These are phyloP conservation scores for Jimgerdemannia lactiflua DNA, from an alignment of 192 early-diverging fungal genomes.

Conservation along the genomic window DNA sequence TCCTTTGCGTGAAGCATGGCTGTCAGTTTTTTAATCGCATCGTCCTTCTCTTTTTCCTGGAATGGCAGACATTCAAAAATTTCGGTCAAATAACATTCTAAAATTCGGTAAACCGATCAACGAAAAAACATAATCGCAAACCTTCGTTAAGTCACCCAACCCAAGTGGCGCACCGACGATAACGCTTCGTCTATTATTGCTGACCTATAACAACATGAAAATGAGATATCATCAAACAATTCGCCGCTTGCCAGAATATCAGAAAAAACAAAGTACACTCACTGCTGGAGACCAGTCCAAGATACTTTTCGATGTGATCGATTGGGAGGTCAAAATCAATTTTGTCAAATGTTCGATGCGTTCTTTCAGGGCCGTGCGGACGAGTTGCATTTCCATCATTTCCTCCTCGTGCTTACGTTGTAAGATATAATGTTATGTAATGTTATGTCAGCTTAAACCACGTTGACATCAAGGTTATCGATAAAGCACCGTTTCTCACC, in stretches of 20 bases:
- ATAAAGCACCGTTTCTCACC: conserved; percentile 15
- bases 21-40: neutral
- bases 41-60: neutral
- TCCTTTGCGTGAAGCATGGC: neutral
- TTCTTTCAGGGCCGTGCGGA: conserved; percentile 75
- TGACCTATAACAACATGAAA: neutral
- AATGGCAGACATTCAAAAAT: neutral
- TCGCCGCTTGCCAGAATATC: neutral
- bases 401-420: conserved; percentile 46
- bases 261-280: neutral
- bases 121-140: neutral
- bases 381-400: conserved; percentile 46
- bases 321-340: conserved; percentile 73
- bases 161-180: neutral
- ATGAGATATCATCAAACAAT: neutral
- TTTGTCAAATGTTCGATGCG: conserved; percentile 85
- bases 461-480: too few relatives aligned
- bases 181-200: neutral
- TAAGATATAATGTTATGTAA: conserved; percentile 5
- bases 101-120: neutral
- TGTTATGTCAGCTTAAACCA: neutral
- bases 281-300: neutral
- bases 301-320: conserved; percentile 15
- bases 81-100: too few relatives aligned
- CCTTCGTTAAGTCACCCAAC: neutral